Base-by-base conservation (phyloP, 2,329 filamentous ascomycete genomes). In the Byssoonygena ceratinophila region DNA sequence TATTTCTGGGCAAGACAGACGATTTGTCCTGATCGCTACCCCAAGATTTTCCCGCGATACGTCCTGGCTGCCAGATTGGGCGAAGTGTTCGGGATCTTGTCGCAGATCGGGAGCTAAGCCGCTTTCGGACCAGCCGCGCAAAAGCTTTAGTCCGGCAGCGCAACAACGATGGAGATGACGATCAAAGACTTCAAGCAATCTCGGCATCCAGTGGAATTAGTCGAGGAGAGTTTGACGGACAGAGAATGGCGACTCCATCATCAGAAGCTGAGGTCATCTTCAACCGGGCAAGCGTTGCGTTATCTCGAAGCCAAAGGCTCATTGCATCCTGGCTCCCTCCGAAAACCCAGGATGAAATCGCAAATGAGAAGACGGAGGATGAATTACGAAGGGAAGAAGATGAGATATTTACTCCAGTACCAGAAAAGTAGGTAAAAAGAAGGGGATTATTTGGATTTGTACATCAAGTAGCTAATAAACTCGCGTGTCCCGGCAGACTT, bases 301-400 rank as follows among this genome's bases (percentile, higher is more conserved):
- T 79, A 8, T 76, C 78, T 5, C 74, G 75, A 51, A 74, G 72
- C 47, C 76, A 79, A 57, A 72, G 72, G 31, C 66, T 79, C 16
- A 68, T 82, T 54, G 71, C 75, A 47, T 80, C 78, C 57, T 77
- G 76, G 75, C 72, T 82, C 27, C 76, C 76, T 11, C 64, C 74
- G n/a, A 68, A 67, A 53, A 63, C 70, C 4, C 53, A 64, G n/a
- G 64, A 68, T 20, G 69, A 72, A 45, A 58, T 63, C 46, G 58
- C 63, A 49, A 61, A 66, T 54, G 59, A 62, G 50, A 73, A 71
- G 57, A 64, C 71, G 18, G 64, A 71, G 32, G 66, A 72, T 52
- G 70, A 76, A 55, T 60, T 72, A 16, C 69, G 74, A 52, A 65
- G 70, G 39, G 75, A 79, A 45, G 78, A 81, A 55, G 69, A 77